These are phyloP conservation scores for Trametes meyenii DNA, from an alignment of 768 basidiomycete genomes.

Conservation along the genomic window DNA sequence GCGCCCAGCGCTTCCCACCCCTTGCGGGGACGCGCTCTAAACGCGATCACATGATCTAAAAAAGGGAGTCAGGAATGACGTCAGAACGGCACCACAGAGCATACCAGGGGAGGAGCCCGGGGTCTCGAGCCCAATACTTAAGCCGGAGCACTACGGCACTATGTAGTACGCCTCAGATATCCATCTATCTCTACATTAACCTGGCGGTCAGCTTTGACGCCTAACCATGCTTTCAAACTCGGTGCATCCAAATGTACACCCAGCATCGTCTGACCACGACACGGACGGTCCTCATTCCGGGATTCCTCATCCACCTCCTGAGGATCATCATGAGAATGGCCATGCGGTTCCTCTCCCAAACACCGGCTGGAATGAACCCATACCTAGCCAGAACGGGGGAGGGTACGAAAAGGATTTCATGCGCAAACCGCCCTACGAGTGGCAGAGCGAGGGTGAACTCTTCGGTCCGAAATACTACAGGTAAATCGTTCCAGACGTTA, in stretches of 20 bases:
- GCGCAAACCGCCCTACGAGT: constrained; percentile 36
- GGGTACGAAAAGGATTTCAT: constrained; percentile 32
- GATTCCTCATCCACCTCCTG: constrained; percentile 30
- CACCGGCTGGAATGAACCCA: constrained; percentile 31
- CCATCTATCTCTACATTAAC: too few species aligned
- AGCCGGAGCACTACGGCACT: too few species aligned
- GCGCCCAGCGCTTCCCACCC: not conserved
- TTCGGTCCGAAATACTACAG: constrained; percentile 31
- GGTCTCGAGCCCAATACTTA: too few species aligned
- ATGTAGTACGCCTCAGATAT: too few species aligned
- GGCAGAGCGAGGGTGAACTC: constrained; percentile 28
- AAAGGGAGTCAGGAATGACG: not conserved
- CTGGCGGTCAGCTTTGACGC: too few species aligned
- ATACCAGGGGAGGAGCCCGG: too few species aligned
- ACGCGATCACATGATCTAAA: constrained; percentile 12
- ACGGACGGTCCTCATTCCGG: constrained; percentile 22
- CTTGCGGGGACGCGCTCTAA: not conserved
- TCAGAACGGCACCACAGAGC: constrained; percentile 11
- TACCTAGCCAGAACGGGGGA: constrained; percentile 33
- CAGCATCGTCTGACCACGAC: constrained; percentile 11
- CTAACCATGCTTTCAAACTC: not conserved
- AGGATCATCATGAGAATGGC: constrained; percentile 19
- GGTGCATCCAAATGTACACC: constrained; percentile 27
- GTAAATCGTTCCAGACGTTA: constrained; percentile 12
- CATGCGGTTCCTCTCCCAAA: constrained; percentile 25